Percentiles rank a stretch among this genome's conserved stretches.
phyloP scores from a whole-genome alignment of 2,329 filamentous ascomycete genomes.

The Phoma herbarum region DNA sequence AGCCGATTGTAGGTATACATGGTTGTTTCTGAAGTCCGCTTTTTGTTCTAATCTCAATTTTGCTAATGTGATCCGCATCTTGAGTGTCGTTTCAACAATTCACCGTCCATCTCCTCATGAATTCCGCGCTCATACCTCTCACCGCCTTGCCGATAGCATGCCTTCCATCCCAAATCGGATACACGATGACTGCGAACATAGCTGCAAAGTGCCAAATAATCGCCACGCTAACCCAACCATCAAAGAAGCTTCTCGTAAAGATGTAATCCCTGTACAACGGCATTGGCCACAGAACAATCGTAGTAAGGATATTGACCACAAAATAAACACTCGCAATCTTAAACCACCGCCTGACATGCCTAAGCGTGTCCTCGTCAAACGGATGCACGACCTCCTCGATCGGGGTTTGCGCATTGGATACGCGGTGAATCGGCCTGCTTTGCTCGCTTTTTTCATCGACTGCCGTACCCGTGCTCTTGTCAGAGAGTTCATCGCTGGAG shows the following conservation, averaged over 20 bases:
- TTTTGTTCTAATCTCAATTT: no score
- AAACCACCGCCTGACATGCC: constrained; percentile 18
- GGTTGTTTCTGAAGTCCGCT: no score
- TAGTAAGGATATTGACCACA: constrained; percentile 18
- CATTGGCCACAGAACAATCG: constrained; percentile 82
- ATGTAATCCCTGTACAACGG: constrained; percentile 88
- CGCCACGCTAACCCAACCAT: constrained; percentile 71
- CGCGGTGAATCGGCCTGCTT: background rate
- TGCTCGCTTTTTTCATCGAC: constrained; percentile 2
- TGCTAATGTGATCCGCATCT: no score
- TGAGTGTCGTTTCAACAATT: no score
- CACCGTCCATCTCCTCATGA: no score
- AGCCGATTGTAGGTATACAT: constrained; percentile 71
- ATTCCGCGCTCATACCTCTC: constrained; percentile 9
- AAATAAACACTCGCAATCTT: constrained; percentile 23
- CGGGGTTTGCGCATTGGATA: constrained; percentile 13
- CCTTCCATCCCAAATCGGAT: constrained; percentile 75
- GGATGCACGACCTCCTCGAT: constrained; percentile 23
- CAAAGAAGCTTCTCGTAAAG: constrained; percentile 81
- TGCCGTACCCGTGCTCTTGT: background rate
- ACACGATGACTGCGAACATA: constrained; percentile 76
- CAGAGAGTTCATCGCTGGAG: background rate
- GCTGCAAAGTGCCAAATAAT: constrained; percentile 82
- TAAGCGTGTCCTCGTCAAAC: constrained; percentile 17
- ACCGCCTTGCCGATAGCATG: constrained; percentile 18